Percentiles rank a stretch among this genome's conserved stretches.
These are phyloP conservation scores for Trapa incisa DNA, from an alignment of 345 rosid species.

Conservation along the genomic window DNA sequence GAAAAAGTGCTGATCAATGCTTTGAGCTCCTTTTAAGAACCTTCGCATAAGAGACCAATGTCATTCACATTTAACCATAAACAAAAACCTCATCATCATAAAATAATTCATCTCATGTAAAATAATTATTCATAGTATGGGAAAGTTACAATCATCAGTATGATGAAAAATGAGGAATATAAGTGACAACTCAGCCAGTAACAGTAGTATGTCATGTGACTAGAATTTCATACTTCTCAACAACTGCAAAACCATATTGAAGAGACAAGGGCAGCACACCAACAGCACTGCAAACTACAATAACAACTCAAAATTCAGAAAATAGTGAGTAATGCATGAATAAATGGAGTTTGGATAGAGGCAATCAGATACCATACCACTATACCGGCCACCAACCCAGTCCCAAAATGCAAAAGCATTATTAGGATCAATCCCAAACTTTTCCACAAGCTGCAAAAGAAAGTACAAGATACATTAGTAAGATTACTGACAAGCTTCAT, in stretches of 20 bases:
- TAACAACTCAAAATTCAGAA: slow-evolving; percentile 13
- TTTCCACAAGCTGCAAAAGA: slow-evolving; percentile 70
- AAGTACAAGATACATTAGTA: background rate
- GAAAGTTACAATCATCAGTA: background rate
- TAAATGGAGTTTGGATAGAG: slow-evolving; percentile 4
- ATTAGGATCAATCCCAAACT: slow-evolving; percentile 91
- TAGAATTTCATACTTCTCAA: slow-evolving; percentile 63
- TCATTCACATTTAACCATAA: slow-evolving; percentile 2
- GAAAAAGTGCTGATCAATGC: slow-evolving; percentile 75
- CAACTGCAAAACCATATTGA: slow-evolving; percentile 78
- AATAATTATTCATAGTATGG: no score
- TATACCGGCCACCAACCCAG: slow-evolving; percentile 96
- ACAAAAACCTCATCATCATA: background rate
- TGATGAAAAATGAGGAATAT: background rate
- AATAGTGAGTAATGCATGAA: slow-evolving; percentile 8
- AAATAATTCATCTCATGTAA: no score
- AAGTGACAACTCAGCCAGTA: background rate
- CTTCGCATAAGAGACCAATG: slow-evolving; percentile 16
- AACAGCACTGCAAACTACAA: slow-evolving; percentile 98
- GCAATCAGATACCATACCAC: slow-evolving; percentile 46
- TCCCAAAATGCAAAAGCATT: slow-evolving; percentile 99
- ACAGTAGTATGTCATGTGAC: slow-evolving; percentile 4
- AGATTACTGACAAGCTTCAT: background rate
- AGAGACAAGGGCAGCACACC: slow-evolving; percentile 89
- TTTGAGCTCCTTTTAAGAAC: slow-evolving; percentile 89